Percentiles rank a stretch among this genome's conserved stretches.
These are phyloP conservation scores for Calamus simplicifolius DNA, from an alignment of 176 grass and related monocot species.

Conservation along the genomic window DNA sequence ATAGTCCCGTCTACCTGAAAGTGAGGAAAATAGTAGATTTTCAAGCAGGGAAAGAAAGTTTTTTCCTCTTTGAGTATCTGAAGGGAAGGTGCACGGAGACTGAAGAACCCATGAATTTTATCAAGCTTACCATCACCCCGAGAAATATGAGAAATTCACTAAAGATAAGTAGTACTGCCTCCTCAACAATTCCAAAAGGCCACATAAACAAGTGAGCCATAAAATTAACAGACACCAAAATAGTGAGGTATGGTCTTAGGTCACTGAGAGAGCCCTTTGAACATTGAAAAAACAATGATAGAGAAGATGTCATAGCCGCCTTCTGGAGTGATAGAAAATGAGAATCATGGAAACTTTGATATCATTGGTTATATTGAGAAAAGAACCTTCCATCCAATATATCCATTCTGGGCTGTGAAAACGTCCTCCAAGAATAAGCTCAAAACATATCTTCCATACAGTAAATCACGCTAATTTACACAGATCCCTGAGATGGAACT, in stretches of 20 bases:
- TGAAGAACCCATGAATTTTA: constrained; percentile 35
- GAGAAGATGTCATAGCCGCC: constrained; percentile 28
- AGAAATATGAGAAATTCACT: constrained; percentile 48
- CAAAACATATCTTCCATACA: constrained; percentile 22
- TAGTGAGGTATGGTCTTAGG: constrained; percentile 31
- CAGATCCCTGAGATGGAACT: constrained; percentile 32
- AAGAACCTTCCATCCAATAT: constrained; percentile 29
- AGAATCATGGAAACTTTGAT: constrained; percentile 18
- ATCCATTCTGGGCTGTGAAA: constrained; percentile 25
- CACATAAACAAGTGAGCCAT: constrained; percentile 36
- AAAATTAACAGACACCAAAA: constrained; percentile 43
- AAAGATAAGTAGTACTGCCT: constrained; percentile 46
- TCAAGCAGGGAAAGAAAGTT: constrained; percentile 7
- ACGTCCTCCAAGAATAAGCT: constrained; percentile 31
- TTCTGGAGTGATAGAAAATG: constrained; percentile 26
- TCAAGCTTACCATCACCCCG: constrained; percentile 66
- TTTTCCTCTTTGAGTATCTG: background rate
- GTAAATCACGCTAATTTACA: constrained; percentile 9
- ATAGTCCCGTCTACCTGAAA: constrained; percentile 50
- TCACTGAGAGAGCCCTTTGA: constrained; percentile 36
- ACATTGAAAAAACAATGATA: constrained; percentile 13
- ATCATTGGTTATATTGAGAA: constrained; percentile 12
- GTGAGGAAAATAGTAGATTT: constrained; percentile 9
- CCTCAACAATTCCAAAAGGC: constrained; percentile 34
- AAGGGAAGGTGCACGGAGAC: constrained; percentile 22